These are phyloP conservation scores for Euptelea pleiosperma DNA, from an alignment of 164 flowering plant species.

Conservation along the genomic window DNA sequence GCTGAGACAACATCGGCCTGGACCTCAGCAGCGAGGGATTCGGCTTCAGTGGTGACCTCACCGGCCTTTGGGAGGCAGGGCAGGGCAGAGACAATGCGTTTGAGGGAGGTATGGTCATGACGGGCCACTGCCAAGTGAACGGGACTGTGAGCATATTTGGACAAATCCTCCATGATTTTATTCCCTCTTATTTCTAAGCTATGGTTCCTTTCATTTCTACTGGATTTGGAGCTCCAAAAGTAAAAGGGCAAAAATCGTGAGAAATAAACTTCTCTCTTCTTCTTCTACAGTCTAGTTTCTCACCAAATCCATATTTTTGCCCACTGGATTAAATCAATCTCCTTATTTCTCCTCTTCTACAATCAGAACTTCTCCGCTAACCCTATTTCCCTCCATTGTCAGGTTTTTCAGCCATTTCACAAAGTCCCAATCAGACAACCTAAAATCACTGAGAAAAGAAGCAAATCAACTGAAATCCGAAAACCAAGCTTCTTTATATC, in stretches of 20 bases:
- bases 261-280: too few relatives aligned
- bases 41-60: slow-evolving; percentile 70
- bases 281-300: not conserved
- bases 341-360: too few relatives aligned
- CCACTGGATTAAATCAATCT: too few relatives aligned
- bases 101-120: slow-evolving; percentile 61
- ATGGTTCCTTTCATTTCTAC: slow-evolving; percentile 10
- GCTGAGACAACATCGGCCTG: slow-evolving; percentile 75
- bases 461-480: not conserved
- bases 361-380: not conserved
- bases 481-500: not conserved
- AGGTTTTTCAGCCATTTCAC: slow-evolving; percentile 9
- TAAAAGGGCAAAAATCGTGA: too few relatives aligned
- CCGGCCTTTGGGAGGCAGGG: slow-evolving; percentile 82
- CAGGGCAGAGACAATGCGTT: slow-evolving; percentile 51
- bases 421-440: not conserved
- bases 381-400: slow-evolving; percentile 5
- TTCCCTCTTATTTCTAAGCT: slow-evolving; percentile 10
- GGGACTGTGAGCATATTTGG: slow-evolving; percentile 77
- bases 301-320: slow-evolving; percentile 1
- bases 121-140: slow-evolving; percentile 75
- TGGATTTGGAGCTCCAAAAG: not conserved
- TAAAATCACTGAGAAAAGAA: not conserved
- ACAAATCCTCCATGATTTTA: slow-evolving; percentile 66
- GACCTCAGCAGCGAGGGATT: slow-evolving; percentile 73